Base-by-base conservation (phyloP, 2,329 filamentous ascomycete genomes). In the Cordyceps militaris region DNA sequence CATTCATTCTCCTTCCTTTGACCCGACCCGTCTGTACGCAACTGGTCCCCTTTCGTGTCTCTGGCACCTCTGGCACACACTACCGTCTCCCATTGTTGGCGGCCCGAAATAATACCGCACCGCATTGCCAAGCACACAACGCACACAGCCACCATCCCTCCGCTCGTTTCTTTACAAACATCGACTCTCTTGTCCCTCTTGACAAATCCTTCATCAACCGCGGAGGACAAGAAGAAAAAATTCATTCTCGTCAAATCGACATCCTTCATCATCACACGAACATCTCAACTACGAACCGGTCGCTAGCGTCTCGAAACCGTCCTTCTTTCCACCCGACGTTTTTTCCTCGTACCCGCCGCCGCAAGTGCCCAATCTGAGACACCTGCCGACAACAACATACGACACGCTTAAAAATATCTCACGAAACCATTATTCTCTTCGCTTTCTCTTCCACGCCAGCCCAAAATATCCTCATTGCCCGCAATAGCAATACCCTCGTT, bases 331-430 rank as follows among this genome's bases (percentile, higher is more conserved):
- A 8, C 30, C 32, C 46, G 26, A 13, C 9, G 9, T n/a, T 11
- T 13, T 46, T 32, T 46, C 26, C 43, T 38, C 10, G 32, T 56
- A 56, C 28, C 53, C 53, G 43, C 30, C 32, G 19, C n/a, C 14
- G 38, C 36, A 46, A 54, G 32, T 48, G 32, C 30, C 24, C 32
- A 28, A 56, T 48, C 53, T 56, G 53, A 56, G 53, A 56, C 53
- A 56, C 34, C n/a, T 40, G 16, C 44, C 43, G 43, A 32, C 43
- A 48, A 56, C 53, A 56, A 48, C 53, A 56, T 48, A 38, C 53
- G 53, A 56, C 44, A 56, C 53, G 43, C 43, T 47, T 56, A 43
- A 4, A 38, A 48, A 23, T 10, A 47, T 38, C 26, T 11, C 21
- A 43, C 40, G 21, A 43, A 43, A 23, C 38, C n/a, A 16, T 14